Percentiles rank a stretch among this genome's conserved stretches.
Conservation (phyloP, 805 yeast species). For the Jamesozyma piceae region DNA sequence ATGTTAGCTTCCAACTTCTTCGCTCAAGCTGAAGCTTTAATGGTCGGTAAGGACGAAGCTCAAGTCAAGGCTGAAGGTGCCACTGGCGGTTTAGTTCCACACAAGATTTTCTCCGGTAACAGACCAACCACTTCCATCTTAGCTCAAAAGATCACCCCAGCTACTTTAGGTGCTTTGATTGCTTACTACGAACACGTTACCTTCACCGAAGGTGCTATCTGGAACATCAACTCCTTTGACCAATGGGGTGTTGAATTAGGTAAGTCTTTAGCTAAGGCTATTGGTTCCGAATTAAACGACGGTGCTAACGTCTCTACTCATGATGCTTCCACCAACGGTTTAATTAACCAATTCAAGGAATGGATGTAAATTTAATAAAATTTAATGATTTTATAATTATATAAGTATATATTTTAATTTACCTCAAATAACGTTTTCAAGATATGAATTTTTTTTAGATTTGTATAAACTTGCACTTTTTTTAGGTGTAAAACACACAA, state of each 20-base stretch:
- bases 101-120: constrained; percentile 95
- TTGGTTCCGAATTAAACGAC: constrained; percentile 78
- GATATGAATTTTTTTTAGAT: no score
- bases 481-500: no score
- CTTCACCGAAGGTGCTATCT: constrained; percentile 95
- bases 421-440: no score
- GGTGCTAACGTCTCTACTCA: constrained; percentile 50
- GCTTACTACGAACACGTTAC: constrained; percentile 97
- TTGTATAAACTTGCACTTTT: no score
- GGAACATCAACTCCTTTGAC: constrained; percentile 99
- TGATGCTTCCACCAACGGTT: constrained; percentile 84
- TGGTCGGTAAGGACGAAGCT: constrained; percentile 86
- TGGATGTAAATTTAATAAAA: constrained; percentile 43
- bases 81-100: constrained; percentile 78
- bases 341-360: constrained; percentile 89
- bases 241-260: constrained; percentile 99
- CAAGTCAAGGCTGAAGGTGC: constrained; percentile 87
- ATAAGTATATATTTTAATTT: no score
- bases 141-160: constrained; percentile 86
- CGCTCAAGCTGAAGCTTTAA: constrained; percentile 95
- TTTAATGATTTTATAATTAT: no score
- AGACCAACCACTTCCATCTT: constrained; percentile 97
- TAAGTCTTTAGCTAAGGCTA: constrained; percentile 92
- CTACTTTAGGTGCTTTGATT: constrained; percentile 88
- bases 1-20: constrained; percentile 99